Conservation (phyloP, 345 rosid species). For the Eucalyptus marginata region DNA sequence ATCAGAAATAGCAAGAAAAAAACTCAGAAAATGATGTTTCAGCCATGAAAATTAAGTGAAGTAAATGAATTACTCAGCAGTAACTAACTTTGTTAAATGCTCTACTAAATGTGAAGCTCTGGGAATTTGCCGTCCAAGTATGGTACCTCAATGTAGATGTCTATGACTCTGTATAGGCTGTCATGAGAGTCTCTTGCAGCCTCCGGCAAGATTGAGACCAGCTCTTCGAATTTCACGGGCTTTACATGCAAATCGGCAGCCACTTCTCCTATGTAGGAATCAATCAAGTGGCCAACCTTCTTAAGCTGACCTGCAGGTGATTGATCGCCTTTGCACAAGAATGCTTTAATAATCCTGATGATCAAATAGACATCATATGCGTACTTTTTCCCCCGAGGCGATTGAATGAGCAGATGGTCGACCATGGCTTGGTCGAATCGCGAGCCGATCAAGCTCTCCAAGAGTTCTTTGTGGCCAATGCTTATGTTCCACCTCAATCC, state of each 20-base stretch:
- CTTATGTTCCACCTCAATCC: conserved; percentile 10
- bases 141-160: conserved; percentile 37
- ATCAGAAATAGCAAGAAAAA: not conserved
- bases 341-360: conserved; percentile 24
- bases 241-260: conserved; percentile 27
- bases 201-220: conserved; percentile 25
- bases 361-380: conserved; percentile 35
- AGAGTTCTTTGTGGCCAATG: not conserved
- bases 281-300: conserved; percentile 29
- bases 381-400: conserved; percentile 1
- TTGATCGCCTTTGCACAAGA: conserved; percentile 1
- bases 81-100: not conserved
- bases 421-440: conserved; percentile 34
- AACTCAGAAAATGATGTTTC: not conserved
- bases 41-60: not conserved
- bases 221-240: conserved; percentile 20
- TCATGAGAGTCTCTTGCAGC: conserved; percentile 28
- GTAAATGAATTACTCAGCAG: not conserved
- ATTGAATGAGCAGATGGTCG: conserved; percentile 25
- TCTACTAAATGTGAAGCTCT: not conserved
- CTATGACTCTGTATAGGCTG: conserved; percentile 29
- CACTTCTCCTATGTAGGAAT: conserved; percentile 35
- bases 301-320: not conserved
- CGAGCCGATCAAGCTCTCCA: conserved; percentile 37
- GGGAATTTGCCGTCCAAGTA: not conserved